Conservation (phyloP, 306 rosid species). For the Corylus heterophylla region DNA sequence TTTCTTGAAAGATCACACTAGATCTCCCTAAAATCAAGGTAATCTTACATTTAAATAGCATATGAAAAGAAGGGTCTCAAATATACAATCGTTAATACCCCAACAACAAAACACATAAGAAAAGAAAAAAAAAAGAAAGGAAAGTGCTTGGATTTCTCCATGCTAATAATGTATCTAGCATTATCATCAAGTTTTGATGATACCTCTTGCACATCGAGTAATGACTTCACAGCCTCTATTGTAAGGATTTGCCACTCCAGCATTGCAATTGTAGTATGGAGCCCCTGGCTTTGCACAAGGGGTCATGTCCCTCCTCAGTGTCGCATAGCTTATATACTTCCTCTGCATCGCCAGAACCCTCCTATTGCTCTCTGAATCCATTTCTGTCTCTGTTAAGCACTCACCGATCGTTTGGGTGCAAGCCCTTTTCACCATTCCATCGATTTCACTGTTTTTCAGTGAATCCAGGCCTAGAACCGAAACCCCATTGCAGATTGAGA, state of each 20-base stretch:
- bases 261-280: conserved; percentile 86
- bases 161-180: not conserved
- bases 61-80: conserved; percentile 28
- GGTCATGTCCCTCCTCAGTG: conserved; percentile 78
- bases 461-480: conserved; percentile 57
- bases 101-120: conserved; percentile 19
- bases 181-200: conserved; percentile 33
- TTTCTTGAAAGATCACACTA: conserved; percentile 3
- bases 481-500: conserved; percentile 40
- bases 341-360: conserved; percentile 74
- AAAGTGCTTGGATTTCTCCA: conserved; percentile 10
- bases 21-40: conserved; percentile 27
- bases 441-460: conserved; percentile 40
- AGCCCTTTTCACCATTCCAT: conserved; percentile 48
- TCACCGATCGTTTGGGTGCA: conserved; percentile 59
- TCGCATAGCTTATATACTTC: conserved; percentile 83
- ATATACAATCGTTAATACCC: conserved; percentile 29
- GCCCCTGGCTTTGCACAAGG: conserved; percentile 82
- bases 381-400: conserved; percentile 49
- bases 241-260: conserved; percentile 67
- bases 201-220: conserved; percentile 83
- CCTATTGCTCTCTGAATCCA: conserved; percentile 71
- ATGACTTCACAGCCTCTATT: conserved; percentile 83
- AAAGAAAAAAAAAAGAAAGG: not conserved
- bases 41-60: conserved; percentile 13